Evolutionary conservation across 225 moss, liverwort and hornwort genomes (phyloP).

Genomic region (Thuidium tamariscinum): DNA sequence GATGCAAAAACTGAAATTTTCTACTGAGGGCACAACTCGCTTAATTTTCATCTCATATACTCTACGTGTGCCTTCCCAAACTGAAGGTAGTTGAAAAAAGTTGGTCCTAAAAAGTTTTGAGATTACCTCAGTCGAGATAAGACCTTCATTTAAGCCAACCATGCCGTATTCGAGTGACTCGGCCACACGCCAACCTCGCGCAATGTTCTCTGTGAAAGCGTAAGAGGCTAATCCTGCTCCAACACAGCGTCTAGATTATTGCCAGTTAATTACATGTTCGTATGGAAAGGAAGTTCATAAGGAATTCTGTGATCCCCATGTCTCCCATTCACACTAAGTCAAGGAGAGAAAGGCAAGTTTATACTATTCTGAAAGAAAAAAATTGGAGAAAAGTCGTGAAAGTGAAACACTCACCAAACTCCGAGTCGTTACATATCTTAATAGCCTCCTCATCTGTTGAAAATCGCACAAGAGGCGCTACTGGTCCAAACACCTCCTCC

Average conservation of each 20-base stretch:
- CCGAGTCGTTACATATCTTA: constrained; percentile 66
- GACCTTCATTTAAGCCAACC: constrained; percentile 87
- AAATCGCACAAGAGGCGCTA: constrained; percentile 84
- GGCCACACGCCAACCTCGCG: constrained; percentile 83
- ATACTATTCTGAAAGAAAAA: background rate
- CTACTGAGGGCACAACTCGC: background rate
- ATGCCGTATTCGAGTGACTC: constrained; percentile 91
- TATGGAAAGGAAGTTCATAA: background rate
- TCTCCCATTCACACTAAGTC: background rate
- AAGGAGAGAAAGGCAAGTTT: background rate
- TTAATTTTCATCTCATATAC: background rate
- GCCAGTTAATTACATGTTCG: background rate
- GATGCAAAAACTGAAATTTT: background rate
- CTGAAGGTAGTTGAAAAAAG: background rate
- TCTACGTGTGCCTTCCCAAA: background rate
- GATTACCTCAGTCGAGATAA: constrained; percentile 80
- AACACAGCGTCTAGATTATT: background rate
- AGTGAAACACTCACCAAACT: constrained; percentile 49
- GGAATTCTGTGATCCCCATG: background rate
- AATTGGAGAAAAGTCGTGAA: background rate
- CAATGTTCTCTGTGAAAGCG: constrained; percentile 78
- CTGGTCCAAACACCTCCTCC: constrained; percentile 96
- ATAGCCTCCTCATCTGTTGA: constrained; percentile 79
- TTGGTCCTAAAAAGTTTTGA: background rate
- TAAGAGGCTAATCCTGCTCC: constrained; percentile 71